Evolutionary conservation across 495 filamentous ascomycete species (phyloP), one percentile per base, ranked within the genome.

Genomic region (Clavariopsis aquatica): DNA sequence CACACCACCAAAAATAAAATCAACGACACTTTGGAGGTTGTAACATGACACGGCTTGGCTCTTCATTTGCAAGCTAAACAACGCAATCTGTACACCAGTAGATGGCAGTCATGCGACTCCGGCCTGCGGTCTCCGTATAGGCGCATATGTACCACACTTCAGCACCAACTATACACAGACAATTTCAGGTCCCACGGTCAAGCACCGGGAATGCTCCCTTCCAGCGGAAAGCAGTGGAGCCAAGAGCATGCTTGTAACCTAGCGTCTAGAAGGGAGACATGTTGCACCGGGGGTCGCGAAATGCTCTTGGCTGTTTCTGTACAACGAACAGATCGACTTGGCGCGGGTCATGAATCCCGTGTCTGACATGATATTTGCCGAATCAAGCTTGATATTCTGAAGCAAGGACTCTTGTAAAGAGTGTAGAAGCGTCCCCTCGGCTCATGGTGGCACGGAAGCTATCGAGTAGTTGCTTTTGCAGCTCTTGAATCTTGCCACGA

Each of bases 291-390:
- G 10, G 24, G 51, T 64, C 20, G 46, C 22, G 54, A 41, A 58
- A 46, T 26, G 46, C 19, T 49, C 62, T 65, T 65, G 62, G 62
- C 62, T 34, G 26, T 58, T 36, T 55, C 4, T 46, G 54, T 65
- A 31, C 54, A 27, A 53, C 45, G 20, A 26, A 6, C 15, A 36
- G 58, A 2, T 17, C 3, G 59, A 20, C 34, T 62, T 54, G 47
- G 22, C 59, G 46, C 38, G 43, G 26, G 1, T 24, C 19, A 27
- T n/a, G 29, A 20, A 31, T 19, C 22, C 51, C 20, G 31, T 1
- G 10, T 20, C 24, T 5, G 17, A 1, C 36, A 29, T 58, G 36
- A 27, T 47, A 23, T 13, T 26, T n/a, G n/a, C n/a, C 20, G 31
- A 6, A 24, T 20, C 24, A 22, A 19, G 3, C 36, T 47, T 58